Evolutionary conservation across 805 yeast genomes (phyloP).

Genomic region (Tetrapisispora fleetii): DNA sequence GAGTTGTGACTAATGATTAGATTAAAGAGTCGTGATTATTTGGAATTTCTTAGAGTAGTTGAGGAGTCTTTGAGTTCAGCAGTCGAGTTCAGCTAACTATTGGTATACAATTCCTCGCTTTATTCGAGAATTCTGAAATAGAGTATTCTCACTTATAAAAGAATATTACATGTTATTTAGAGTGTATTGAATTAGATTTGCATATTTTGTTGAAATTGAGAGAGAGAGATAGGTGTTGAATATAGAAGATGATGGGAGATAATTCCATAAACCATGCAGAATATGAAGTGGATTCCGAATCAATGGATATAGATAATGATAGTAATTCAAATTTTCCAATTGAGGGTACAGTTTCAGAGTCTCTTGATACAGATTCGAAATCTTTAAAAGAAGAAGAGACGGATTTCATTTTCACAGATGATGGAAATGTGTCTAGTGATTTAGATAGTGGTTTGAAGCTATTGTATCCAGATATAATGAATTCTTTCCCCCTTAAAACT

Average conservation of each 20-base stretch:
- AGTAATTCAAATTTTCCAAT: not conserved
- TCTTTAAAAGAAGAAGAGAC: not conserved
- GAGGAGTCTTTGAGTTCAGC: no score
- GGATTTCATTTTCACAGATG: not conserved
- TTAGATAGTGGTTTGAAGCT: slow-evolving; percentile 22
- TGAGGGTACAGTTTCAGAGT: not conserved
- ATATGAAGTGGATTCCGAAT: slow-evolving; percentile 1
- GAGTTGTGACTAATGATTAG: no score
- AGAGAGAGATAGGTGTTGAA: no score
- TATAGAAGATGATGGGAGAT: not conserved
- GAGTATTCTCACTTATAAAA: no score
- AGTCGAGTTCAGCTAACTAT: no score
- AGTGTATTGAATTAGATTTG: no score
- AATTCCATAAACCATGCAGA: not conserved
- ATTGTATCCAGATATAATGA: slow-evolving; percentile 16
- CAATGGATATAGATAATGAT: not conserved
- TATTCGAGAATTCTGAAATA: no score
- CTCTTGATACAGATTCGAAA: not conserved
- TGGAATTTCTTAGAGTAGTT: no score
- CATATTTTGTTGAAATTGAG: no score
- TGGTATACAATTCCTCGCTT: no score
- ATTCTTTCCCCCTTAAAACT: slow-evolving; percentile 42
- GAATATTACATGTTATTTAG: no score
- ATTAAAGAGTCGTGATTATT: no score
- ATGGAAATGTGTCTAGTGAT: not conserved